Evolutionary conservation across 2,329 filamentous ascomycete genomes (phyloP).

Genomic region (Sordariomycetes sp.): DNA sequence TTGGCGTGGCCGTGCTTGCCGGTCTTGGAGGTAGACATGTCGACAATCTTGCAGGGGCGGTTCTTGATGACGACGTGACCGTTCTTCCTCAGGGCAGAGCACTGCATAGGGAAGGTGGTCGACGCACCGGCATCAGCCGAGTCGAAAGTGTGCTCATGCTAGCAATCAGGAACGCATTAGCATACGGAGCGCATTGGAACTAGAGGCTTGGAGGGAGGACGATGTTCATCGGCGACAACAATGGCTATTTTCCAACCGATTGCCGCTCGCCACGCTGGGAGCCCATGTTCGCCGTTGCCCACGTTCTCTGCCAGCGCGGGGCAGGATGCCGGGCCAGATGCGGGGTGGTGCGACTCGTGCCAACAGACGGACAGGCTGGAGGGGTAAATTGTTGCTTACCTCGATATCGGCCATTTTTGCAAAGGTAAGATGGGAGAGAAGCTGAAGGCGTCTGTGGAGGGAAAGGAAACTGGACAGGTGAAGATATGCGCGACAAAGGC

Average conservation of each 20-base stretch:
- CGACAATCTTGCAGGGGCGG: slow-evolving; percentile 99
- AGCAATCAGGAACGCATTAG: slow-evolving; percentile 1
- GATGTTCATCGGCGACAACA: neutral
- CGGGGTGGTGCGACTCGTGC: slow-evolving; percentile 3
- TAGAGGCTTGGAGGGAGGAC: neutral
- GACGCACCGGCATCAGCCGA: slow-evolving; percentile 95
- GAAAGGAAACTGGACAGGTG: slow-evolving; percentile 9
- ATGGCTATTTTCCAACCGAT: neutral
- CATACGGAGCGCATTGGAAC: neutral
- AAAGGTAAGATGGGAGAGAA: slow-evolving; percentile 2
- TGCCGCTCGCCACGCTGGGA: too few relatives aligned
- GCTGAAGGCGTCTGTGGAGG: slow-evolving; percentile 14
- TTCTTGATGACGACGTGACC: slow-evolving; percentile 97
- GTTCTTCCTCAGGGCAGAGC: slow-evolving; percentile 99
- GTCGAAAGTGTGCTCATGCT: slow-evolving; percentile 73
- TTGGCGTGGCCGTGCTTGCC: slow-evolving; percentile 99
- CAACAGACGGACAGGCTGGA: neutral
- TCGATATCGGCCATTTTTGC: slow-evolving; percentile 3
- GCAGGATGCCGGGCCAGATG: neutral
- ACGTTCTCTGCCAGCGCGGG: neutral
- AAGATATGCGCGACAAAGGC: slow-evolving; percentile 13
- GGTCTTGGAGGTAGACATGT: slow-evolving; percentile 99
- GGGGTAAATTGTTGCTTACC: slow-evolving; percentile 1
- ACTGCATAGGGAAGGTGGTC: slow-evolving; percentile 93
- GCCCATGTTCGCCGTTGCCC: neutral